Evolutionary conservation across 768 basidiomycete species (phyloP), one percentile per base, ranked within the genome.

Genomic region (Trametes villosa): DNA sequence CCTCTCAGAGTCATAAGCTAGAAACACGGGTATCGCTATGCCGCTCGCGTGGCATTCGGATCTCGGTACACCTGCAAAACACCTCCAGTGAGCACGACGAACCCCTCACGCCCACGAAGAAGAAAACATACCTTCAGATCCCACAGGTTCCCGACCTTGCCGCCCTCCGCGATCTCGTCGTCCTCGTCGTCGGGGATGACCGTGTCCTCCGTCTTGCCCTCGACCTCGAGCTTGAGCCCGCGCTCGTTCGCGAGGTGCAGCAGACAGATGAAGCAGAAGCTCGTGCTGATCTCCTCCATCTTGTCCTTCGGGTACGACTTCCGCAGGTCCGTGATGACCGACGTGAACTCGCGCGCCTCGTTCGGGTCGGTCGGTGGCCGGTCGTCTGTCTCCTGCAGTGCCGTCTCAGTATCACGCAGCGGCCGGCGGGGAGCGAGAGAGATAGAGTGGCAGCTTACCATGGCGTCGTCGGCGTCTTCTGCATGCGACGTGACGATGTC

Each of bases 191-290:
- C 50, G 62, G 81, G 73, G 59, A 75, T 70, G 60, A 73, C 69
- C 50, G 71, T 67, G 46, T 77, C 67, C 67, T 77, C 62, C 65
- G 78, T 55, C 60, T 77, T 70, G 59, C 76, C 66, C 68, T 78
- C 68, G 46, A 85, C 73, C 72, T 84, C 90, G 34, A 99, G 83
- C 70, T 89, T 91, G 49, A 98, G 80, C 2, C 96, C 97, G 68
- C 94, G 91, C 76, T 98, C 97, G 71, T 99, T 98, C 18, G 96
- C 96, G 44, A 98, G 77, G 77, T 98, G 97, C 18, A 99, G 78
- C 26, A 98, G 78, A 70, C 97, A 98, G 72, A 98, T 99, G 79
- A 98, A 99, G 73, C 96, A 98, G 86, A 96, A 98, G 65, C 94
- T 96, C 17, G 97, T 98, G 72, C 95, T 97, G 71, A 98, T 97